Conservation (phyloP, 2,329 filamentous ascomycete genomes). For the Diplodia intermedia region DNA sequence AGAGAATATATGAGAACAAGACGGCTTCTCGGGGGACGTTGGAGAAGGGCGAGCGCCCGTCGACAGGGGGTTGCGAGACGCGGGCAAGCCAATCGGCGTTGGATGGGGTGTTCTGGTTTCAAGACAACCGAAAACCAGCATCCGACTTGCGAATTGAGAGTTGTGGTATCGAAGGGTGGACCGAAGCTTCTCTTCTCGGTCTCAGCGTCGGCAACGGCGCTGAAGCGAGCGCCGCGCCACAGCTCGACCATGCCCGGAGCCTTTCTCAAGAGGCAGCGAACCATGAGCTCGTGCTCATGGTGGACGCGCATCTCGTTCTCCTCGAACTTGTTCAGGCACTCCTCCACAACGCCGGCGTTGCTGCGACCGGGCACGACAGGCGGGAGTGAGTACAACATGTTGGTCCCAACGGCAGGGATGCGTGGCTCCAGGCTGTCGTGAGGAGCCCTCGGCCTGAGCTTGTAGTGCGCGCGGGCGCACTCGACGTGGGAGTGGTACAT, state of each 20-base stretch:
- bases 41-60: no score
- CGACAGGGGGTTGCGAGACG: no score
- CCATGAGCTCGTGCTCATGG: background rate
- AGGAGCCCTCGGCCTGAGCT: background rate
- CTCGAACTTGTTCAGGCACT: background rate
- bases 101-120: no score
- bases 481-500: background rate
- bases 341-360: background rate
- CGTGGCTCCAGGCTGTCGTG: background rate
- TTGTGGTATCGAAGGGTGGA: background rate
- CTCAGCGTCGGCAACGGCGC: no score
- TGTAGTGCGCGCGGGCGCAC: background rate
- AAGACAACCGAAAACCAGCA: background rate
- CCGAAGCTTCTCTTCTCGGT: background rate
- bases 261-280: background rate
- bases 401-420: background rate
- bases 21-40: no score
- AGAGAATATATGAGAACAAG: no score
- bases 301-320: background rate
- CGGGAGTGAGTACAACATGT: background rate
- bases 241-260: background rate
- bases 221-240: background rate
- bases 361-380: background rate
- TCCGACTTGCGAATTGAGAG: background rate
- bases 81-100: no score